Percentiles rank a stretch among this genome's conserved stretches.
These are phyloP conservation scores for Rhodotorula toruloides DNA, from an alignment of 768 basidiomycete species.

Conservation along the genomic window DNA sequence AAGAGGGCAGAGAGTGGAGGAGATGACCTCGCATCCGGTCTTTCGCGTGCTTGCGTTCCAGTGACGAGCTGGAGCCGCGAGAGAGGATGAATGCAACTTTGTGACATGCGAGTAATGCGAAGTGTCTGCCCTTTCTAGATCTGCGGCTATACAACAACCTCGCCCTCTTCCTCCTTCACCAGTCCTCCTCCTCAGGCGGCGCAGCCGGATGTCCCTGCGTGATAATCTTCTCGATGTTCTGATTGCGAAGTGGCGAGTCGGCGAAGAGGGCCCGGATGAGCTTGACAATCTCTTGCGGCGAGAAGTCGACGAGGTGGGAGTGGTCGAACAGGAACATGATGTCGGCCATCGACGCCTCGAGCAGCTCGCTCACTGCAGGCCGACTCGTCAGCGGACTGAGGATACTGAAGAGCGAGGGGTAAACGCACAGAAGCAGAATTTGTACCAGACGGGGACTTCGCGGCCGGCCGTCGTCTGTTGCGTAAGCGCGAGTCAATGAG, in stretches of 20 bases:
- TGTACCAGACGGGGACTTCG: constrained; percentile 49
- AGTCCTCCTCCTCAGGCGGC: constrained; percentile 19
- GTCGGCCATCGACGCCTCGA: constrained; percentile 43
- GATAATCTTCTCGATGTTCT: constrained; percentile 40
- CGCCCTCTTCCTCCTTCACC: background rate
- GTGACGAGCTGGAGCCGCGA: too few species aligned
- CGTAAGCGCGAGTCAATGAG: too few species aligned
- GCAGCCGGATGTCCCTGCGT: constrained; percentile 25
- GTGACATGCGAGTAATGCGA: too few species aligned
- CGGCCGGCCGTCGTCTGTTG: constrained; percentile 45
- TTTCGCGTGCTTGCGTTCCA: too few species aligned
- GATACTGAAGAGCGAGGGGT: background rate
- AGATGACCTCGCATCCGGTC: too few species aligned
- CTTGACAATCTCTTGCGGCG: constrained; percentile 46
- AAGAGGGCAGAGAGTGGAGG: too few species aligned
- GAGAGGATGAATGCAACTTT: too few species aligned
- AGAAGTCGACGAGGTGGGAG: constrained; percentile 50
- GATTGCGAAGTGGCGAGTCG: constrained; percentile 38
- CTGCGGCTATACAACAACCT: background rate
- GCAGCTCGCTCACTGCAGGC: too few species aligned
- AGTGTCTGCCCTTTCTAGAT: too few species aligned
- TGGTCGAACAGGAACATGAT: constrained; percentile 50
- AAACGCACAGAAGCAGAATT: constrained; percentile 47
- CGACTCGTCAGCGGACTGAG: too few species aligned
- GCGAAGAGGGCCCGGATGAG: constrained; percentile 50